Conservation (phyloP, 495 filamentous ascomycete genomes). For the Neurospora sp. region DNA sequence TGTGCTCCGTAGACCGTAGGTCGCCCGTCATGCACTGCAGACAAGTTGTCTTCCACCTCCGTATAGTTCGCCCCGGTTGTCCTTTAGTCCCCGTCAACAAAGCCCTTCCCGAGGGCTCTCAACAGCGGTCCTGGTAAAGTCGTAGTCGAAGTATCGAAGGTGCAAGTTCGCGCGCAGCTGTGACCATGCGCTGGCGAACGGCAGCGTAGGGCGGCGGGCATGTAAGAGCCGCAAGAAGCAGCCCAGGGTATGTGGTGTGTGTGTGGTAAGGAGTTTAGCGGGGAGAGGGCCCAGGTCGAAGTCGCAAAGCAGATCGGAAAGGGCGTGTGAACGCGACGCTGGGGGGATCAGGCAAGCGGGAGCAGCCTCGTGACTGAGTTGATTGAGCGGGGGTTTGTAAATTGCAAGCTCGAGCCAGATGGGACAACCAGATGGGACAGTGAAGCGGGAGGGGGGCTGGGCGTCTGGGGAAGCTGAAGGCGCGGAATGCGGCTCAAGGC, state of each 20-base stretch:
- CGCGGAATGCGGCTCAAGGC: not conserved
- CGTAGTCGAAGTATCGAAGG: not conserved
- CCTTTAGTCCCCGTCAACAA: slow-evolving; percentile 2
- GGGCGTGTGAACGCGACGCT: not conserved
- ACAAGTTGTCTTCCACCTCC: not conserved
- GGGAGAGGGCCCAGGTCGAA: slow-evolving; percentile 4
- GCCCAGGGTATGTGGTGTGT: slow-evolving; percentile 5
- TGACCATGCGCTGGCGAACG: slow-evolving; percentile 12
- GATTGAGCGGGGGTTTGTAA: slow-evolving; percentile 21
- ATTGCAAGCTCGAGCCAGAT: slow-evolving; percentile 11
- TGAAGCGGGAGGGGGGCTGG: slow-evolving; percentile 7
- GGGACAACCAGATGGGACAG: slow-evolving; percentile 3
- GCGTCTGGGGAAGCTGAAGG: slow-evolving; percentile 1
- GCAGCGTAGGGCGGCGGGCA: slow-evolving; percentile 14
- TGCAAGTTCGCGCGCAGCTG: slow-evolving; percentile 7
- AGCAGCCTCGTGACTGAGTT: slow-evolving; percentile 20
- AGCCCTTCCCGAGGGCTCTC: slow-evolving; percentile 3
- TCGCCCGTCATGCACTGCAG: not conserved
- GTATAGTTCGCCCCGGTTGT: not conserved
- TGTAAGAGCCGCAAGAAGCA: slow-evolving; percentile 23
- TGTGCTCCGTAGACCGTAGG: not conserved
- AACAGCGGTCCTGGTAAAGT: not conserved
- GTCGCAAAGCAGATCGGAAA: slow-evolving; percentile 9
- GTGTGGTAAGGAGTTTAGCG: slow-evolving; percentile 6
- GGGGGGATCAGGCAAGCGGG: slow-evolving; percentile 14